Conservation (phyloP, 257 asterid genomes). For the Catharanthus roseus region DNA sequence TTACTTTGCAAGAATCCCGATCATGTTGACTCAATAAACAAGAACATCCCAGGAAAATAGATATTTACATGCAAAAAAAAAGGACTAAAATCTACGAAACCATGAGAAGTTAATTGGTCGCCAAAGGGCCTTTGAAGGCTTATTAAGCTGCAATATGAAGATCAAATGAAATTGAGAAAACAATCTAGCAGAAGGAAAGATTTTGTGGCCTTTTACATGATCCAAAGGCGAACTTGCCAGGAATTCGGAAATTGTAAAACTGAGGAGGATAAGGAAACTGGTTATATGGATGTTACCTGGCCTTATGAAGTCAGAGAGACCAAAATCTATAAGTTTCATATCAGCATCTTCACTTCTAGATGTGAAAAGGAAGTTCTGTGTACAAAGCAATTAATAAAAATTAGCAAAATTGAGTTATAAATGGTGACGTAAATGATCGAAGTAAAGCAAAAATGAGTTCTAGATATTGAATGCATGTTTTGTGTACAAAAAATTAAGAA, state of each 20-base stretch:
- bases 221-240: background rate
- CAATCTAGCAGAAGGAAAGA: background rate
- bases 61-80: background rate
- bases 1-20: no score
- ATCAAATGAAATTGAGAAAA: background rate
- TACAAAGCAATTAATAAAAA: conserved; percentile 18
- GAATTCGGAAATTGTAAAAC: background rate
- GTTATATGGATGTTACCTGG: conserved; percentile 46
- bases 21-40: background rate
- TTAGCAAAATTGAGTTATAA: no score
- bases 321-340: conserved; percentile 94
- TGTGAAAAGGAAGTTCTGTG: conserved; percentile 82
- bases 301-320: conserved; percentile 91
- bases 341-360: conserved; percentile 87
- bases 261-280: background rate
- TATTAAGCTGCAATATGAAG: background rate
- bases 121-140: background rate
- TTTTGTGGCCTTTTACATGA: background rate
- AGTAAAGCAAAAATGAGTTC: no score
- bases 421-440: no score
- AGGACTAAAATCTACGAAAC: no score
- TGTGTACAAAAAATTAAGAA: conserved; percentile 31
- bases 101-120: background rate
- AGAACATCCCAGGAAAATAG: background rate
- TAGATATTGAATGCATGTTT: conserved; percentile 81